Percentiles rank a stretch among this genome's conserved stretches.
Evolutionary conservation across 805 yeast species (phyloP).

Genomic region (Tanozyma kutaoensis): DNA sequence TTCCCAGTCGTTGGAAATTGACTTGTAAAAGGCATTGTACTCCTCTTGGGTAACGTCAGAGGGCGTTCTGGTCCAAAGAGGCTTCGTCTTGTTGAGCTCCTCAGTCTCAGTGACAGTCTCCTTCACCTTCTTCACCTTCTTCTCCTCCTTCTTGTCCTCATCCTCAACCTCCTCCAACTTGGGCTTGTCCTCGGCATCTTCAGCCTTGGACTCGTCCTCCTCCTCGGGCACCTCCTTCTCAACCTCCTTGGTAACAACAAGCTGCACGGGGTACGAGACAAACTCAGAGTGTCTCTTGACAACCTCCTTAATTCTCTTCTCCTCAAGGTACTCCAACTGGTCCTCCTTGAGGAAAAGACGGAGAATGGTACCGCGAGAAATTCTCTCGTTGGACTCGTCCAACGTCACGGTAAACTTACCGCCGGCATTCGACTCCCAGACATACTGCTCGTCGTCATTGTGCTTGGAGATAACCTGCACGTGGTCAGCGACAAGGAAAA

Average conservation of each 20-base stretch:
- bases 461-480: constrained; percentile 97
- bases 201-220: constrained; percentile 42
- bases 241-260: constrained; percentile 95
- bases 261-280: constrained; percentile 97
- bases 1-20: constrained; percentile 99
- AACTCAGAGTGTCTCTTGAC: constrained; percentile 99
- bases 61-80: constrained; percentile 99
- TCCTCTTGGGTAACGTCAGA: constrained; percentile 95
- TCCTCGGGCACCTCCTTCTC: constrained; percentile 93
- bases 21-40: constrained; percentile 98
- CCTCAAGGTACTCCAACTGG: constrained; percentile 97
- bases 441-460: constrained; percentile 98
- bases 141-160: constrained; percentile 48
- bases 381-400: constrained; percentile 75
- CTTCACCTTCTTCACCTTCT: constrained; percentile 77
- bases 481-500: constrained; percentile 96
- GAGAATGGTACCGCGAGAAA: constrained; percentile 90
- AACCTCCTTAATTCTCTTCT: constrained; percentile 98
- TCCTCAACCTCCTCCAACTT: constrained; percentile 62
- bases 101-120: constrained; percentile 92
- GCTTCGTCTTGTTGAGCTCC: constrained; percentile 98
- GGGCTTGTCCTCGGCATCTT: constrained; percentile 59
- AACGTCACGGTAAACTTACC: constrained; percentile 95
- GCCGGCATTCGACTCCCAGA: constrained; percentile 99
- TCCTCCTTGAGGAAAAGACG: constrained; percentile 97